Conservation (phyloP, 2,329 filamentous ascomycete genomes). For the Aureobasidium melanogenum region DNA sequence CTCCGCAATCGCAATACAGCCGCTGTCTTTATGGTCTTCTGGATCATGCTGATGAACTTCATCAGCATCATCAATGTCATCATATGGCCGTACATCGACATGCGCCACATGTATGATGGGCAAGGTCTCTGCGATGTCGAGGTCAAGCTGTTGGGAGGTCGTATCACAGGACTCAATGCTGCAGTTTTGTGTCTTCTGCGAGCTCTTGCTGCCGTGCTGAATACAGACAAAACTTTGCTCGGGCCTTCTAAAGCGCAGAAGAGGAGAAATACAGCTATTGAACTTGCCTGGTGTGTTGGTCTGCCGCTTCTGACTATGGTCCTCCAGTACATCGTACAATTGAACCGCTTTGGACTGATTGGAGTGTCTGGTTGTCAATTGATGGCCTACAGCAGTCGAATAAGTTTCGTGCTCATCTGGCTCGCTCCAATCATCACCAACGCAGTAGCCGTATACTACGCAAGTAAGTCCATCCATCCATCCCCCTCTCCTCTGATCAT, state of each 20-base stretch:
- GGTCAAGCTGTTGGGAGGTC: constrained; percentile 47
- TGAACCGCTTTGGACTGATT: constrained; percentile 48
- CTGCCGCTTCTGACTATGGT: constrained; percentile 48
- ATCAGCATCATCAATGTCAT: constrained; percentile 53
- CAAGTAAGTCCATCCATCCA: constrained; percentile 37
- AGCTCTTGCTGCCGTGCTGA: constrained; percentile 50
- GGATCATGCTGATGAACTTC: constrained; percentile 48
- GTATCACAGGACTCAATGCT: constrained; percentile 44
- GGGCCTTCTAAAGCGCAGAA: constrained; percentile 41
- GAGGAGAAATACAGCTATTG: constrained; percentile 38
- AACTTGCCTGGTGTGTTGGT: constrained; percentile 47
- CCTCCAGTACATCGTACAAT: constrained; percentile 52
- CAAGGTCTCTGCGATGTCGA: constrained; percentile 56
- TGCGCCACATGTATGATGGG: constrained; percentile 49
- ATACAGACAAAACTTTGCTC: constrained; percentile 47
- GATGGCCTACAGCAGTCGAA: constrained; percentile 47
- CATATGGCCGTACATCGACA: constrained; percentile 54
- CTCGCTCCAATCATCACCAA: constrained; percentile 47
- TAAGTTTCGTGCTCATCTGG: constrained; percentile 38
- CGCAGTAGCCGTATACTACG: constrained; percentile 46
- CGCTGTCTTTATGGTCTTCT: constrained; percentile 47
- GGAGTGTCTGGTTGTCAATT: constrained; percentile 52
- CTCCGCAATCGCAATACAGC: constrained; percentile 52
- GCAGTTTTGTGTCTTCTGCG: constrained; percentile 51
- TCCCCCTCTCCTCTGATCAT: background rate